Evolutionary conservation across 2,329 filamentous ascomycete species (phyloP), one percentile per base, ranked within the genome.

Genomic region (Diatrype stigma): DNA sequence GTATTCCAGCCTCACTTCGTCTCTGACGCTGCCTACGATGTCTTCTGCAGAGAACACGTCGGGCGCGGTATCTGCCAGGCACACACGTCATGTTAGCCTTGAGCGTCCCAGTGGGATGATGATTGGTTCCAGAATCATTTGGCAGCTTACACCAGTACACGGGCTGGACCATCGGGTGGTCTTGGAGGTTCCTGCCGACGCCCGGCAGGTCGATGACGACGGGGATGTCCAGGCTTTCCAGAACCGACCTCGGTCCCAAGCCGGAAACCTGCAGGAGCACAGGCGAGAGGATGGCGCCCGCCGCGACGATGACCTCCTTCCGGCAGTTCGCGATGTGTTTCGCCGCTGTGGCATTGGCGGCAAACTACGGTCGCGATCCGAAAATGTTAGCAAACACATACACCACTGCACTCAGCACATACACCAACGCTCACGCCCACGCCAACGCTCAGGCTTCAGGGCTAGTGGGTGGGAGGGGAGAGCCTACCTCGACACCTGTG

Each of bases 401-500:
- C n/a, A n/a, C n/a, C n/a, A n/a, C n/a, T n/a, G n/a, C n/a, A n/a
- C n/a, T n/a, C n/a, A n/a, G n/a, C n/a, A n/a, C n/a, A n/a, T n/a
- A n/a, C n/a, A n/a, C n/a, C n/a, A n/a, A n/a, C n/a, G n/a, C n/a
- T n/a, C n/a, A n/a, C n/a, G n/a, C n/a, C n/a, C n/a, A n/a, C n/a
- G n/a, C n/a, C n/a, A n/a, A n/a, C n/a, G n/a, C n/a, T n/a, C n/a
- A n/a, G n/a, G n/a, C n/a, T n/a, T n/a, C n/a, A n/a, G n/a, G n/a
- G n/a, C n/a, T n/a, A n/a, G n/a, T n/a, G n/a, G n/a, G 16, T 11
- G 7, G 19, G 17, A 45, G 10, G 26, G 35, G 4, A 1, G 49
- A 34, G 42, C 65, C 58, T 51, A 72, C 72, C 63, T 74, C 67
- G 16, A 75, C 68, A 11, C 71, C 71, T 21, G 62, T 59, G n/a